phyloP scores from a whole-genome alignment of 2,329 filamentous ascomycete species.

The Leptographium galeiforme region DNA sequence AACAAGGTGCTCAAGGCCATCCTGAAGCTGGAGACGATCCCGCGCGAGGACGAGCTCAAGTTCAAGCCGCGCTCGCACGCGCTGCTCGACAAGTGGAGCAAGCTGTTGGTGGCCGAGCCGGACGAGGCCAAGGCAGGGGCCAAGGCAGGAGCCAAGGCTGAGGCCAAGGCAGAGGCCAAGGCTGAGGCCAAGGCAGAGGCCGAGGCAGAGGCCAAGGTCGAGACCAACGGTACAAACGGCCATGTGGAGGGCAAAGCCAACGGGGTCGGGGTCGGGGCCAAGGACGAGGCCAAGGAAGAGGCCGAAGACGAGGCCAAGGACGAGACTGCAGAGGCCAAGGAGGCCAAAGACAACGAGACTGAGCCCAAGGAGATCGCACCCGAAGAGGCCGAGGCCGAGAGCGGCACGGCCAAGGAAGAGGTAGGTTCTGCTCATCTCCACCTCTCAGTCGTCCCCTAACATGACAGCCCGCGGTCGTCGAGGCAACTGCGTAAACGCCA shows the following conservation, averaged over 20 bases:
- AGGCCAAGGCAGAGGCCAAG: constrained; percentile 20
- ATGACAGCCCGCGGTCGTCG: constrained; percentile 7
- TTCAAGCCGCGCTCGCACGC: constrained; percentile 76
- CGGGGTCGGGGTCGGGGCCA: constrained; percentile 16
- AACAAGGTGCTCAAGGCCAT: constrained; percentile 97
- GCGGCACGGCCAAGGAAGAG: constrained; percentile 8
- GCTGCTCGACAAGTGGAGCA: constrained; percentile 81
- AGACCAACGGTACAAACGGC: constrained; percentile 17
- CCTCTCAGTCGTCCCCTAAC: background rate
- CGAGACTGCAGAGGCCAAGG: constrained; percentile 26
- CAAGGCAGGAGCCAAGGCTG: constrained; percentile 14
- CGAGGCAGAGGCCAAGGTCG: constrained; percentile 20
- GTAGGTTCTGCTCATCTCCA: background rate
- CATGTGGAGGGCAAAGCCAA: background rate
- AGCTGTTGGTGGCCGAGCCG: constrained; percentile 43
- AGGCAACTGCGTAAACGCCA: constrained; percentile 7
- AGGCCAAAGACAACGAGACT: constrained; percentile 15
- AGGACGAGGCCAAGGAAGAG: constrained; percentile 20
- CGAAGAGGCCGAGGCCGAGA: constrained; percentile 16
- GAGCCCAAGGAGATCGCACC: constrained; percentile 18
- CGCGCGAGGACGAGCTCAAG: constrained; percentile 73
- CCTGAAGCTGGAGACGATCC: constrained; percentile 73
- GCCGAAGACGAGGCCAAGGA: constrained; percentile 7
- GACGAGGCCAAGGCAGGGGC: constrained; percentile 22
- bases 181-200: constrained; percentile 22